phyloP scores from a whole-genome alignment of 2,329 filamentous ascomycete genomes.

The Cucurbitaria berberidis region DNA sequence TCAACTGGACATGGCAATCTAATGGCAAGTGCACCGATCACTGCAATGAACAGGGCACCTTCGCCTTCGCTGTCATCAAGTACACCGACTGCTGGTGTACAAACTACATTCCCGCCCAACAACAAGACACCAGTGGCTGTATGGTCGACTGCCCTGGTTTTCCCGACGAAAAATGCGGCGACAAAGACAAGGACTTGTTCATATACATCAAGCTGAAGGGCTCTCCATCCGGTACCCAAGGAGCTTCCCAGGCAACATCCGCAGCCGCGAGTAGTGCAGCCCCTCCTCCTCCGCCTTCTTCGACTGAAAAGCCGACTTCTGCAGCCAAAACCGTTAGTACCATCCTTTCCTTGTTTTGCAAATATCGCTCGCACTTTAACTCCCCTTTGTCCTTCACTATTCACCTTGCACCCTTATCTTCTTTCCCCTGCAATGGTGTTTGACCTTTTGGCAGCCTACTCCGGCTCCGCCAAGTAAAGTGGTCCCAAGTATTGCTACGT shows the following conservation, averaged over 20 bases:
- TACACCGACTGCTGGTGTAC: slow-evolving; percentile 75
- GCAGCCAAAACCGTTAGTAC: slow-evolving; percentile 45
- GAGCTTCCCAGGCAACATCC: slow-evolving; percentile 40
- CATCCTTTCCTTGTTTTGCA: slow-evolving; percentile 24
- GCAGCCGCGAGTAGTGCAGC: slow-evolving; percentile 33
- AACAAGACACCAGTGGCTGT: slow-evolving; percentile 57
- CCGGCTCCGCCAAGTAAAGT: slow-evolving; percentile 37
- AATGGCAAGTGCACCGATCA: slow-evolving; percentile 70
- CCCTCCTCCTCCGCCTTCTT: slow-evolving; percentile 18
- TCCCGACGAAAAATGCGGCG: slow-evolving; percentile 69
- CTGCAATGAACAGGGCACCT: slow-evolving; percentile 59
- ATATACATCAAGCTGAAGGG: slow-evolving; percentile 65
- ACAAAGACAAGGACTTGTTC: slow-evolving; percentile 58
- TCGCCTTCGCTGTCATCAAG: slow-evolving; percentile 73
- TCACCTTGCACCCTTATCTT: not conserved
- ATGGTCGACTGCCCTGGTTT: slow-evolving; percentile 70
- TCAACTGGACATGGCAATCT: slow-evolving; percentile 60
- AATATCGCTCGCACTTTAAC: slow-evolving; percentile 13
- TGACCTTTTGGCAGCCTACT: slow-evolving; percentile 44
- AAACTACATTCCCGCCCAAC: slow-evolving; percentile 64
- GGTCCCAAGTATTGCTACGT: slow-evolving; percentile 27
- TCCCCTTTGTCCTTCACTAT: slow-evolving; percentile 5
- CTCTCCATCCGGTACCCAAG: slow-evolving; percentile 64
- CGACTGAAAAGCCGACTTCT: no score
- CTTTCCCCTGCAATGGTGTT: slow-evolving; percentile 20